Evolutionary conservation across 768 basidiomycete genomes (phyloP).

Genomic region (Lactifluus hygrophoroides): DNA sequence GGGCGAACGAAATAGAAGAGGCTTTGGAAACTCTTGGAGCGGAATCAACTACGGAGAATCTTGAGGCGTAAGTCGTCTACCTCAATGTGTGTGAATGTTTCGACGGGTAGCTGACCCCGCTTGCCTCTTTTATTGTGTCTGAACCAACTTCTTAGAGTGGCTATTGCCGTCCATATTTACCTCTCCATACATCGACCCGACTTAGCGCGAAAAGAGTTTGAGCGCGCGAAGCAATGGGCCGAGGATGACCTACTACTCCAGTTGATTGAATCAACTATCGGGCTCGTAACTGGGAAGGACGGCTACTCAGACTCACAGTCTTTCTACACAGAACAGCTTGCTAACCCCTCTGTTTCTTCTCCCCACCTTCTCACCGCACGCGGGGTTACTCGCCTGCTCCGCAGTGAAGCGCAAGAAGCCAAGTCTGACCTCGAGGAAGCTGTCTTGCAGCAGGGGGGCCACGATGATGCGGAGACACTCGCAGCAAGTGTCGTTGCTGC

Average conservation of each 20-base stretch:
- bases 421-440: slow-evolving; percentile 77
- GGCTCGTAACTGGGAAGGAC: slow-evolving; percentile 67
- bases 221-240: slow-evolving; percentile 74
- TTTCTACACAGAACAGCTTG: slow-evolving; percentile 80
- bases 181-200: slow-evolving; percentile 85
- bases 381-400: slow-evolving; percentile 69
- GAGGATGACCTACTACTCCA: slow-evolving; percentile 89
- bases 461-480: slow-evolving; percentile 51
- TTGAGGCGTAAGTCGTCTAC: slow-evolving; percentile 68
- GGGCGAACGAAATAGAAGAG: slow-evolving; percentile 83
- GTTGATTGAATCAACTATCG: slow-evolving; percentile 77
- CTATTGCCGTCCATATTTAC: slow-evolving; percentile 77
- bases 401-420: slow-evolving; percentile 67
- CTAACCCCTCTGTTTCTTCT: slow-evolving; percentile 68
- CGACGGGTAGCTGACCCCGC: background rate
- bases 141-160: slow-evolving; percentile 45
- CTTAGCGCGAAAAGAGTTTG: slow-evolving; percentile 80
- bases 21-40: slow-evolving; percentile 80
- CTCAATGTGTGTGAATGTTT: slow-evolving; percentile 10
- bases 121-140: background rate
- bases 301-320: slow-evolving; percentile 44
- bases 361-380: slow-evolving; percentile 71
- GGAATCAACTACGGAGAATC: slow-evolving; percentile 57
- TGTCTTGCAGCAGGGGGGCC: slow-evolving; percentile 44
- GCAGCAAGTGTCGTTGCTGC: slow-evolving; percentile 60